phyloP scores from a whole-genome alignment of 2,329 filamentous ascomycete species.

The Claviceps pusilla region DNA sequence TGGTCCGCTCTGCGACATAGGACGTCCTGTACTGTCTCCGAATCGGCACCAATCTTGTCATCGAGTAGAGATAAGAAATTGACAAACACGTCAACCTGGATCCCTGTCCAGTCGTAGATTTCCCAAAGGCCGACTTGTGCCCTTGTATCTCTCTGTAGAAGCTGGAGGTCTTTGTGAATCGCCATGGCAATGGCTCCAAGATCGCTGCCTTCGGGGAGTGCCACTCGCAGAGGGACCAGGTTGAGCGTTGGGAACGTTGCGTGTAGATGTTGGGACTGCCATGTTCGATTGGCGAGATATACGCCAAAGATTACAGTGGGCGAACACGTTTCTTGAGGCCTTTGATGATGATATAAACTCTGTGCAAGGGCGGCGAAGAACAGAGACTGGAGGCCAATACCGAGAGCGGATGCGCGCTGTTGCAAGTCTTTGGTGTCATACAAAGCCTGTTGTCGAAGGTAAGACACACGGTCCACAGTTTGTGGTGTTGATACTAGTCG shows the following conservation, averaged over 20 bases:
- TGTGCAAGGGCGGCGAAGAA: constrained; percentile 60
- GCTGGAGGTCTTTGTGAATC: constrained; percentile 54
- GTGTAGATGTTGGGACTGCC: constrained; percentile 30
- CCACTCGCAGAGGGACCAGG: constrained; percentile 56
- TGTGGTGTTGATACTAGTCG: not conserved
- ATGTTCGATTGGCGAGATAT: constrained; percentile 65
- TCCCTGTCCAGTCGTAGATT: constrained; percentile 59
- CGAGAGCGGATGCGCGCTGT: constrained; percentile 28
- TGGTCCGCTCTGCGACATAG: not conserved
- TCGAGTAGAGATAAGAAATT: constrained; percentile 56
- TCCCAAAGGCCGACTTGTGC: constrained; percentile 53
- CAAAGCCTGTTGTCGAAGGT: constrained; percentile 35
- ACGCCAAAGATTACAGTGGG: constrained; percentile 51
- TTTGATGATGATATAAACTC: constrained; percentile 22
- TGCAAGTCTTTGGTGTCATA: constrained; percentile 18
- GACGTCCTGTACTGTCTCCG: not conserved
- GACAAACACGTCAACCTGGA: constrained; percentile 56
- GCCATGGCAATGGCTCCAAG: constrained; percentile 37
- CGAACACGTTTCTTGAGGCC: constrained; percentile 3
- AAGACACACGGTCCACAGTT: constrained; percentile 9
- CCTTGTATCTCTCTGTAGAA: constrained; percentile 36
- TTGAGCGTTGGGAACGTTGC: constrained; percentile 57
- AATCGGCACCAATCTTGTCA: not conserved
- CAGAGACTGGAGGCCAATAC: constrained; percentile 55
- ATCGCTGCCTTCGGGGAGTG: constrained; percentile 11